These are phyloP conservation scores for Agastache rugosa DNA, from an alignment of 257 asterid species.

Conservation along the genomic window DNA sequence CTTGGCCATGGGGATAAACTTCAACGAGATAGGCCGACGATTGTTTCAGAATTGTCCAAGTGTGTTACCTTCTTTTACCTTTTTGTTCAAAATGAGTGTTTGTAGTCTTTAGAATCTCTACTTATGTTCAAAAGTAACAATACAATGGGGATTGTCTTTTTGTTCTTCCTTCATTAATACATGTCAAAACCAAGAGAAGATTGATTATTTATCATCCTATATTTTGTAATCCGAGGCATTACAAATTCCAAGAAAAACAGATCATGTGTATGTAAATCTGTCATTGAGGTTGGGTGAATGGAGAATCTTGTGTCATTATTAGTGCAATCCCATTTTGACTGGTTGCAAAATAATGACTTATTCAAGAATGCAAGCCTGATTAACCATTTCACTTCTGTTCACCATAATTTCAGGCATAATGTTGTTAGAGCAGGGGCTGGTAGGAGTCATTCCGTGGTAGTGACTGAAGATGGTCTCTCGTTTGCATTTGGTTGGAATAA, in stretches of 20 bases:
- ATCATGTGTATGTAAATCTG: background rate
- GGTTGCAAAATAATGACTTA: background rate
- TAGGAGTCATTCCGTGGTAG: slow-evolving; percentile 84
- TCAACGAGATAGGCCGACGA: slow-evolving; percentile 85
- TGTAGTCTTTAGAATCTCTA: background rate
- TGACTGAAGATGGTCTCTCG: slow-evolving; percentile 76
- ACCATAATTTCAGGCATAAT: slow-evolving; percentile 61
- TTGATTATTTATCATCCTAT: background rate
- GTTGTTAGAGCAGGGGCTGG: slow-evolving; percentile 80
- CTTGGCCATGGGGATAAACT: slow-evolving; percentile 96
- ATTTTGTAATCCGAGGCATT: background rate
- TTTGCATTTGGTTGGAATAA: slow-evolving; percentile 97
- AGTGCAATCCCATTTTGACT: background rate
- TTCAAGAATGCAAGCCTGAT: background rate
- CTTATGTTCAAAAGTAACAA: background rate
- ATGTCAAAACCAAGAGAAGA: background rate
- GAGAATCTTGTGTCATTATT: background rate
- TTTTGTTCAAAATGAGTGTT: background rate
- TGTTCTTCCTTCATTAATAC: background rate
- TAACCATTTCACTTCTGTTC: slow-evolving; percentile 14
- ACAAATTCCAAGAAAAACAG: background rate
- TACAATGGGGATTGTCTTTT: background rate
- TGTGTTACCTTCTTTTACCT: slow-evolving; percentile 41
- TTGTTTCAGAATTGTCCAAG: slow-evolving; percentile 83
- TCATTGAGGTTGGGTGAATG: slow-evolving; percentile 9